phyloP scores from a whole-genome alignment of 495 filamentous ascomycete genomes.

The Penicillium psychrofluorescens region DNA sequence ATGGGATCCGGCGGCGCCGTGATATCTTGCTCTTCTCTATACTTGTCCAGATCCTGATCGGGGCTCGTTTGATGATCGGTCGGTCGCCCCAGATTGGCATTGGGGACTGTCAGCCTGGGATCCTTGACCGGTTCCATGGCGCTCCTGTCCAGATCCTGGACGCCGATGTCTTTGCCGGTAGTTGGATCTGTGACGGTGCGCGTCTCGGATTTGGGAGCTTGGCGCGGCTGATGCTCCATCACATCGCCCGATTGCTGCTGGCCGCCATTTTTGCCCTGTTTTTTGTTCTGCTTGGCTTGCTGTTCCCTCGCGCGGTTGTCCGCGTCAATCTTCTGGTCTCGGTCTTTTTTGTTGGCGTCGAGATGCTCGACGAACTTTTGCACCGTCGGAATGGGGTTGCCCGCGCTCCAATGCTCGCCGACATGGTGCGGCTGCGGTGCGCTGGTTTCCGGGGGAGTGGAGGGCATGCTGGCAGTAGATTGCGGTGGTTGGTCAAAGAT shows the following conservation, averaged over 20 bases:
- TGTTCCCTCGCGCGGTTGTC: constrained; percentile 30
- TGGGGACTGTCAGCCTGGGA: constrained; percentile 74
- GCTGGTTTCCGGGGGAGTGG: constrained; percentile 8
- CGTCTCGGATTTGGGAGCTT: constrained; percentile 42
- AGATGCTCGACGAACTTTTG: constrained; percentile 73
- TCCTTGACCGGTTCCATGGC: constrained; percentile 67
- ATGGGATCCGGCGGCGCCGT: constrained; percentile 88
- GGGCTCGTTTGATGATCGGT: constrained; percentile 57
- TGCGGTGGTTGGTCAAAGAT: background rate
- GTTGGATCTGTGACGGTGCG: constrained; percentile 80
- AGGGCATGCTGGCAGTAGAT: constrained; percentile 13
- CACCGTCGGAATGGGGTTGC: constrained; percentile 79
- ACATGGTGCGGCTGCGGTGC: constrained; percentile 23
- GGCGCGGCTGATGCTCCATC: constrained; percentile 28
- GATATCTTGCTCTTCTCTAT: constrained; percentile 77
- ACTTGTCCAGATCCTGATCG: constrained; percentile 60
- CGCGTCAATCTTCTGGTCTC: constrained; percentile 60
- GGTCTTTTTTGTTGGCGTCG: constrained; percentile 68
- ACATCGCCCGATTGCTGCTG: constrained; percentile 36
- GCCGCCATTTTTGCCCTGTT: constrained; percentile 29
- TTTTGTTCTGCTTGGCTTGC: constrained; percentile 12
- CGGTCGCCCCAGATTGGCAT: constrained; percentile 73
- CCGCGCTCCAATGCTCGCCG: constrained; percentile 37
- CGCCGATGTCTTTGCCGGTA: constrained; percentile 77
- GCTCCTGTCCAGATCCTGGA: constrained; percentile 68